These are phyloP conservation scores for Sodiomyces alkalinus DNA, from an alignment of 2,329 filamentous ascomycete species.

Conservation along the genomic window DNA sequence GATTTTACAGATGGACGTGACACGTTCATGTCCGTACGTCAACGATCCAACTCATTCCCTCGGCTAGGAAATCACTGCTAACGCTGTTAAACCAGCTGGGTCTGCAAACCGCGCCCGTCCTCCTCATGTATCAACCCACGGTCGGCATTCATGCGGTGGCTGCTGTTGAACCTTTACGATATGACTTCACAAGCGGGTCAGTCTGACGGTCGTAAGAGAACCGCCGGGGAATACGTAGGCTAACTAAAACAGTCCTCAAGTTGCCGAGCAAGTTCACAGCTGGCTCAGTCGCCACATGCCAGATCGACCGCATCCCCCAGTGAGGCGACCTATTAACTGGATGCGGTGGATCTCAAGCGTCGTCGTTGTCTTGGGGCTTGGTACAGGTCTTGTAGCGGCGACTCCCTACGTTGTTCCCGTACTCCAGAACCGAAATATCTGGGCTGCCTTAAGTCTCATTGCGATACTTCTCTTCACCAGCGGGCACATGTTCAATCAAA, in stretches of 20 bases:
- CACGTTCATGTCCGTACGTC: slow-evolving; percentile 69
- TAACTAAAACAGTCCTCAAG: slow-evolving; percentile 39
- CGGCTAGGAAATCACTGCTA: background rate
- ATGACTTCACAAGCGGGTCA: slow-evolving; percentile 74
- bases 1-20: slow-evolving; percentile 78
- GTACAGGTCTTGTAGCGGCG: slow-evolving; percentile 55
- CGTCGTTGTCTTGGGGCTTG: slow-evolving; percentile 51
- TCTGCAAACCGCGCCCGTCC: slow-evolving; percentile 84
- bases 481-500: slow-evolving; percentile 99
- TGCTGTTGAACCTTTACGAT: slow-evolving; percentile 55
- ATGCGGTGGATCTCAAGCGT: slow-evolving; percentile 53
- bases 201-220: slow-evolving; percentile 11
- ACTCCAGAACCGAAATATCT: slow-evolving; percentile 80
- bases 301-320: slow-evolving; percentile 59
- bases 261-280: slow-evolving; percentile 60
- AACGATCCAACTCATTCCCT: no score
- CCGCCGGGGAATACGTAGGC: no score
- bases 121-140: slow-evolving; percentile 79
- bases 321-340: slow-evolving; percentile 81
- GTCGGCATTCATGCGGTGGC: slow-evolving; percentile 61
- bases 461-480: slow-evolving; percentile 84
- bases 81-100: slow-evolving; percentile 51
- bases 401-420: slow-evolving; percentile 70
- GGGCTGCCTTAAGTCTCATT: slow-evolving; percentile 82
- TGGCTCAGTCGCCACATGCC: slow-evolving; percentile 72